Conservation (phyloP, 2,329 filamentous ascomycete species). For the Claviceps monticola region DNA sequence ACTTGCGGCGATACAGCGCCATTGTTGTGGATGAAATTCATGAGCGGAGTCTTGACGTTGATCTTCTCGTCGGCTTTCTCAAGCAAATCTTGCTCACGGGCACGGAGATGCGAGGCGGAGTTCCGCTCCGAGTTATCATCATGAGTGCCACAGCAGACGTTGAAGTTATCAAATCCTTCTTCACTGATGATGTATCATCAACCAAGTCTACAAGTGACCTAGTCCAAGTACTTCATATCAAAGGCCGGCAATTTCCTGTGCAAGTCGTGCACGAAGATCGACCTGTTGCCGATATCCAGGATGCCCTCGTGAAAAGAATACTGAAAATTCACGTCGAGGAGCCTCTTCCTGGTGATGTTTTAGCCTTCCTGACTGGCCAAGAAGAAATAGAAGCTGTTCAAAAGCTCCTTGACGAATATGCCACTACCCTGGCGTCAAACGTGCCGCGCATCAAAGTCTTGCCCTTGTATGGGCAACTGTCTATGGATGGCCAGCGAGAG, state of each 20-base stretch:
- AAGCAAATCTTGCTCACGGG: constrained; percentile 57
- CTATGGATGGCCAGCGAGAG: constrained; percentile 71
- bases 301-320: constrained; percentile 66
- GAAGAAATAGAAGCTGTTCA: constrained; percentile 81
- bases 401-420: constrained; percentile 67
- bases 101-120: constrained; percentile 50
- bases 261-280: constrained; percentile 59
- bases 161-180: constrained; percentile 63
- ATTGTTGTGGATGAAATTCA: constrained; percentile 94
- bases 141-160: constrained; percentile 97
- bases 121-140: constrained; percentile 74
- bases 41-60: constrained; percentile 88
- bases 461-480: constrained; percentile 80
- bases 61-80: constrained; percentile 78
- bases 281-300: constrained; percentile 68
- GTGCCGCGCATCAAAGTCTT: constrained; percentile 60
- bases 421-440: constrained; percentile 55
- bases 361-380: constrained; percentile 85
- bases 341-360: constrained; percentile 81
- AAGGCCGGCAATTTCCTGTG: constrained; percentile 80
- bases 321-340: constrained; percentile 80
- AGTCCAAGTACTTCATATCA: constrained; percentile 47
- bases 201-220: constrained; percentile 3
- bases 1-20: constrained; percentile 72
- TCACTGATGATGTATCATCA: constrained; percentile 28